Base-by-base conservation (phyloP, 78 protist species). In the Dictyostelium purpureum region DNA sequence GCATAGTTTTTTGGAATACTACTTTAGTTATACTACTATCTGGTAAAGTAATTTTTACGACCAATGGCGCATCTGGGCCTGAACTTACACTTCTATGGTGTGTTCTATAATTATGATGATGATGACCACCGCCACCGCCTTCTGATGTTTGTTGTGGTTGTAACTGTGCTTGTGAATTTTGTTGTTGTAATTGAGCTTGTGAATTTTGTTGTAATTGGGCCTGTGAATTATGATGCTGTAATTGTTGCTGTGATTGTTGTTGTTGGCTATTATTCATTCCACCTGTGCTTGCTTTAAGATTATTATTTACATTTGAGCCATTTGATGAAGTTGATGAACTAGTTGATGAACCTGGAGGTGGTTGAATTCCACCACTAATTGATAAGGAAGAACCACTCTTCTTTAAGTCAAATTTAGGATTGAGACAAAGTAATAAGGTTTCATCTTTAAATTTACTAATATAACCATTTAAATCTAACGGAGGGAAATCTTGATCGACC, bases 1-100 rank as follows among this genome's bases (percentile, higher is more conserved):
- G 54, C 82, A 73, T 85, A 7, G 75, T 79, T 4, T 78, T 69
- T 45, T 85, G 91, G 76, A 71, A 85, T 5, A 79, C 91, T 42
- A 85, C 91, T 49, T 85, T 85, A 0, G 91, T 85, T n/a, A 85
- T 85, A 33, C 76, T 57, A 37, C 80, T 47, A 51, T 85, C 91
- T 12, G 91, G 91, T 73, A 85, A 38, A 21, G 91, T 73, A 33
- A 85, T 85, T 45, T 85, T 85, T 4, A 85, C 81, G 1, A 73
- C 77, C 35, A 77, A 12, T 18, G 65, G 37, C 7, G 79, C 28
- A 28, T 85, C 81, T n/a, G 76, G 33, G 4, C 79, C 75, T 40
- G 40, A 43, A 54, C 79, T 69, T 9, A 69, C 79, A 37, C 51
- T 47, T 47, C 90, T 26, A 16, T 33, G 37, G 52, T 81, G 90